A percentile compares a stretch with the other conserved stretches of the same genome.
Conservation (phyloP, 1,284 basidiomycete species). For the Cryptococcus sp. region DNA sequence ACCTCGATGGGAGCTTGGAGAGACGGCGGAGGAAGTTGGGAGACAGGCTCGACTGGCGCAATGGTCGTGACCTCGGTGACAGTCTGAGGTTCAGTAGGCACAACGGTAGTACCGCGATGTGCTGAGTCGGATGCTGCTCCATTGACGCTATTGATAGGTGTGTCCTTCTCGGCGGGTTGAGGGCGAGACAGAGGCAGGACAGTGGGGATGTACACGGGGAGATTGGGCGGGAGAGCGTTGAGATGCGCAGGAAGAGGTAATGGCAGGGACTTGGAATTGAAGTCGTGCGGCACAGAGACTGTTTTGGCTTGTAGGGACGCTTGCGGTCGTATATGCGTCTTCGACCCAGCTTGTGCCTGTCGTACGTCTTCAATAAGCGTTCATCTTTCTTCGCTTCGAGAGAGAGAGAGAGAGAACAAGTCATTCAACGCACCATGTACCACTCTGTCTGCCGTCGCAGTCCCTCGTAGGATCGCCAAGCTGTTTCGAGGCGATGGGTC, state of each 20-base stretch:
- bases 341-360: background rate
- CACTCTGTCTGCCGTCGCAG: constrained; percentile 27
- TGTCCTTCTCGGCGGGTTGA: no score
- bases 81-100: no score
- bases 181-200: background rate
- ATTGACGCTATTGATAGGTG: no score
- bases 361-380: no score
- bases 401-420: no score
- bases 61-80: background rate
- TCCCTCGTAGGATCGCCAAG: constrained; percentile 37
- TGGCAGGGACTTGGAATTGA: background rate
- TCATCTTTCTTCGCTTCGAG: no score
- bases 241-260: constrained; percentile 1
- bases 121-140: no score
- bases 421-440: constrained; percentile 11
- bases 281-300: background rate
- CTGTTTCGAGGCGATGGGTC: constrained; percentile 27
- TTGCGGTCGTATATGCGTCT: background rate
- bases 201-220: background rate
- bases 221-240: background rate
- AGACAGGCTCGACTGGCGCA: background rate
- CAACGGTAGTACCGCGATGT: no score
- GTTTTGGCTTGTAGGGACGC: background rate
- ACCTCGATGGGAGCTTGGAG: no score
- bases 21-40: background rate